A percentile compares a stretch with the other conserved stretches of the same genome.
These are phyloP conservation scores for Melaleuca quinquenervia DNA, from an alignment of 345 rosid genomes.

Conservation along the genomic window DNA sequence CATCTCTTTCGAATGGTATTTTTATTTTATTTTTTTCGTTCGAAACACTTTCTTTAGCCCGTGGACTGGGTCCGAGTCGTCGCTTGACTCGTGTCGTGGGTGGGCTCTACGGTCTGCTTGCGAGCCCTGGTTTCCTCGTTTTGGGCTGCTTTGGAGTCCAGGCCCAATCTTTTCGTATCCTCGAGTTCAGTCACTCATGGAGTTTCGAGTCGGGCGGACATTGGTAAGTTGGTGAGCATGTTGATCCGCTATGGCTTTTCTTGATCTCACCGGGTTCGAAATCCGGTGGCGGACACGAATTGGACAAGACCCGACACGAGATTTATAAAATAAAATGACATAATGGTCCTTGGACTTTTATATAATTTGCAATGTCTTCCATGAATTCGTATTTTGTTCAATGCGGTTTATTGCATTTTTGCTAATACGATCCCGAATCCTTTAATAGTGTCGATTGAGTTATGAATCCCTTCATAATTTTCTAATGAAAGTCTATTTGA, in stretches of 20 bases:
- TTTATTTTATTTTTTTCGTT: background rate
- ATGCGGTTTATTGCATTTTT: too few species aligned
- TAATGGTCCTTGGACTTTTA: background rate
- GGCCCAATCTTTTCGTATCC: background rate
- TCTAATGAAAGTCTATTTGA: too few species aligned
- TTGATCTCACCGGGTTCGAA: background rate
- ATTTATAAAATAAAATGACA: background rate
- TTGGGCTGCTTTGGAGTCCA: background rate
- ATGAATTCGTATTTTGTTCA: rapidly evolving
- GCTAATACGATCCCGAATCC: too few species aligned
- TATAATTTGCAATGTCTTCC: background rate
- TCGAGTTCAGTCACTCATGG: background rate
- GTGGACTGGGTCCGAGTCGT: background rate
- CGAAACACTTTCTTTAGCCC: background rate
- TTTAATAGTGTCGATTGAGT: too few species aligned
- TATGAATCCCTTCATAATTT: too few species aligned
- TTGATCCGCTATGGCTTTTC: background rate
- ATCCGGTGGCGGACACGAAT: background rate
- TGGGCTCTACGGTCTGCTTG: background rate
- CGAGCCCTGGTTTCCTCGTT: background rate
- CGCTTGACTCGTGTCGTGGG: background rate
- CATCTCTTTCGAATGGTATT: background rate
- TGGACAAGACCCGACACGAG: background rate
- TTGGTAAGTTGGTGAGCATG: background rate
- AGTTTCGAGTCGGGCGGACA: too few species aligned